Conservation (phyloP, 495 filamentous ascomycete genomes). For the Aspergillus mulundensis region DNA sequence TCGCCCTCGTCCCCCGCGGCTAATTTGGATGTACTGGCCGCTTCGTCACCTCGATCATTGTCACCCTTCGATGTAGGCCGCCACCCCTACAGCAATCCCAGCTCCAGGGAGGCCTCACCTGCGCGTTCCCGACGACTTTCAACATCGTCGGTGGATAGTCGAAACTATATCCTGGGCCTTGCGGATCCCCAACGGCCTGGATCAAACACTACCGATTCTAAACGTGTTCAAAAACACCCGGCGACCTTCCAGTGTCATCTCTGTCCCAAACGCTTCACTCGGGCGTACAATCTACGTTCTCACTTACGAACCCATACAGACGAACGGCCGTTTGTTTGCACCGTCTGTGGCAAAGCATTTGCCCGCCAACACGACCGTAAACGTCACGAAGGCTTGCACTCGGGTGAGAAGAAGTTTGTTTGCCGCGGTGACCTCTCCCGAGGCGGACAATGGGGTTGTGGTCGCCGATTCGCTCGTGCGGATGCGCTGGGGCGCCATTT, state of each 20-base stretch:
- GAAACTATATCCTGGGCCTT: conserved; percentile 88
- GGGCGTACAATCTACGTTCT: conserved; percentile 87
- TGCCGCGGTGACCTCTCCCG: conserved; percentile 84
- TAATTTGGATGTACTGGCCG: conserved; percentile 43
- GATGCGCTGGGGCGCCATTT: conserved; percentile 97
- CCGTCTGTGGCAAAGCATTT: conserved; percentile 94
- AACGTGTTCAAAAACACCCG: conserved; percentile 90
- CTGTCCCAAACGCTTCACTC: conserved; percentile 83
- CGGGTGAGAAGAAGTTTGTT: conserved; percentile 95
- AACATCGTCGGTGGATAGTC: conserved; percentile 76
- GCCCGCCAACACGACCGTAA: conserved; percentile 92
- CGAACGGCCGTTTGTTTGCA: conserved; percentile 91
- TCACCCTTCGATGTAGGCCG: conserved; percentile 55
- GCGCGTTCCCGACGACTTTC: conserved; percentile 71
- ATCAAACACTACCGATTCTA: conserved; percentile 55
- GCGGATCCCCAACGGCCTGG: conserved; percentile 82
- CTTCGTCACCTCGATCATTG: conserved; percentile 57
- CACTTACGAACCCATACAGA: conserved; percentile 90
- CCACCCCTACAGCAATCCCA: conserved; percentile 40
- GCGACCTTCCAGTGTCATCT: conserved; percentile 84
- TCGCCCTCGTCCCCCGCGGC: conserved; percentile 41
- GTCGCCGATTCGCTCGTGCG: conserved; percentile 87
- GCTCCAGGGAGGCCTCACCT: conserved; percentile 57
- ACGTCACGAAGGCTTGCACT: conserved; percentile 85
- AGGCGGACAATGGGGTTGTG: conserved; percentile 87